Conservation (phyloP, 805 yeast species). For the Candida koratica region DNA sequence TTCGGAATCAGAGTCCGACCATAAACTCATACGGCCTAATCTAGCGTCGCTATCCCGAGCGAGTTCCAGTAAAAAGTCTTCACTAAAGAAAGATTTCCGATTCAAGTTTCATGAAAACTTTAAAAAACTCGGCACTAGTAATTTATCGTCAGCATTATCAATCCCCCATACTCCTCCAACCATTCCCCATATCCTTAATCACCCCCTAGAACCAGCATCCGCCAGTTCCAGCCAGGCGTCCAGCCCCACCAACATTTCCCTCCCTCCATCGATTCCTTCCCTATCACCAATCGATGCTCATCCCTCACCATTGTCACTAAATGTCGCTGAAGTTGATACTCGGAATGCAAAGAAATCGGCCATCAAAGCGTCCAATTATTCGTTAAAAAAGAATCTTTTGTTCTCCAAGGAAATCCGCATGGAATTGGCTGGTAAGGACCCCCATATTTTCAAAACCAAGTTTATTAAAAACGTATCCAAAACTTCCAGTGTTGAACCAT, state of each 20-base stretch:
- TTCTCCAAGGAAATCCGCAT: conserved; percentile 38
- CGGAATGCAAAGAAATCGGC: conserved; percentile 7
- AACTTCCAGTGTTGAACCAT: not conserved
- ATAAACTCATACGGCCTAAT: conserved; percentile 9
- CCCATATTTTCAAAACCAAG: conserved; percentile 12
- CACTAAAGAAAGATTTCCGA: conserved; percentile 22
- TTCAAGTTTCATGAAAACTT: conserved; percentile 18
- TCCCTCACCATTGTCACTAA: conserved; percentile 26
- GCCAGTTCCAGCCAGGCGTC: conserved; percentile 2
- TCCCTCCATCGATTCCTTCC: not conserved
- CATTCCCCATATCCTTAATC: not conserved
- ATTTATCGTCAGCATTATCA: conserved; percentile 1
- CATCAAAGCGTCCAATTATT: not conserved
- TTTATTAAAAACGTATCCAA: conserved; percentile 8
- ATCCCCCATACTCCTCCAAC: not conserved
- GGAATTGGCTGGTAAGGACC: conserved; percentile 25
- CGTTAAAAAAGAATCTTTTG: conserved; percentile 28
- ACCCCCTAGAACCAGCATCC: conserved; percentile 1
- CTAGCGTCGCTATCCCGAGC: conserved; percentile 15
- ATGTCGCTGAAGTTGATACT: conserved; percentile 8
- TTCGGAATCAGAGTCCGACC: conserved; percentile 35
- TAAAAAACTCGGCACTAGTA: conserved; percentile 6
- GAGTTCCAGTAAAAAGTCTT: conserved; percentile 15
- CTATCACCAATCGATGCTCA: conserved; percentile 4
- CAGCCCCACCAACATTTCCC: conserved; percentile 2